Percentiles rank a stretch among this genome's conserved stretches.
phyloP scores from a whole-genome alignment of 2,329 filamentous ascomycete genomes.

The Elsinoe ampelina region DNA sequence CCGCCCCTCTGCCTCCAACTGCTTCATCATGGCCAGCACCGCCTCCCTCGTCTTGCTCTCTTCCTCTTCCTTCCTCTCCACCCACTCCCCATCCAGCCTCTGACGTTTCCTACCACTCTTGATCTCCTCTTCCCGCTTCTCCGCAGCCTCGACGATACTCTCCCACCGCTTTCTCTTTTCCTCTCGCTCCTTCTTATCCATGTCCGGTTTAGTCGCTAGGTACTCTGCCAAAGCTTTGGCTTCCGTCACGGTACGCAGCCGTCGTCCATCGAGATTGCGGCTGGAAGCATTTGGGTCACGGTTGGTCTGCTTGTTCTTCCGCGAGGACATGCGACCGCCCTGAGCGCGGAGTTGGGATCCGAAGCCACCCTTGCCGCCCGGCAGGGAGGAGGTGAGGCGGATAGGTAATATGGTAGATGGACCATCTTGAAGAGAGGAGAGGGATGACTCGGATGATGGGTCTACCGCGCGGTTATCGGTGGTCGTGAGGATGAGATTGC shows the following conservation, averaged over 20 bases:
- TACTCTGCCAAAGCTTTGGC: slow-evolving; percentile 94
- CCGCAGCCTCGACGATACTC: slow-evolving; percentile 74
- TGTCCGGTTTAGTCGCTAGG: slow-evolving; percentile 88
- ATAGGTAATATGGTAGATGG: slow-evolving; percentile 64
- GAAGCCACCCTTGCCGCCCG: slow-evolving; percentile 95
- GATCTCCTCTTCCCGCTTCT: slow-evolving; percentile 74
- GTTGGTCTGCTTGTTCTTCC: slow-evolving; percentile 72
- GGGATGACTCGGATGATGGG: slow-evolving; percentile 41
- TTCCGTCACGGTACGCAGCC: slow-evolving; percentile 84
- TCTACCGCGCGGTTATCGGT: slow-evolving; percentile 64
- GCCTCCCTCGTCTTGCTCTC: slow-evolving; percentile 73
- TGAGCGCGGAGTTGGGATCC: slow-evolving; percentile 94
- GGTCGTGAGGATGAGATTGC: slow-evolving; percentile 69
- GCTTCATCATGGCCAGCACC: slow-evolving; percentile 60
- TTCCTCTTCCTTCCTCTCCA: slow-evolving; percentile 88
- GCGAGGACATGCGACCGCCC: slow-evolving; percentile 95
- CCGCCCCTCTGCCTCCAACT: slow-evolving; percentile 43
- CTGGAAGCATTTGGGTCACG: slow-evolving; percentile 70
- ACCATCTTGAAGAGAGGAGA: slow-evolving; percentile 48
- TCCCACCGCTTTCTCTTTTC: slow-evolving; percentile 77
- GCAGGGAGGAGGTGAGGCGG: slow-evolving; percentile 67
- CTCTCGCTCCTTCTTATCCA: slow-evolving; percentile 91
- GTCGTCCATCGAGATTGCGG: slow-evolving; percentile 82
- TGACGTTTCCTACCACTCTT: slow-evolving; percentile 57
- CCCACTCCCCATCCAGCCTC: slow-evolving; percentile 77